phyloP scores from a whole-genome alignment of 2,329 filamentous ascomycete species.

The Teratosphaeria gauchensis region DNA sequence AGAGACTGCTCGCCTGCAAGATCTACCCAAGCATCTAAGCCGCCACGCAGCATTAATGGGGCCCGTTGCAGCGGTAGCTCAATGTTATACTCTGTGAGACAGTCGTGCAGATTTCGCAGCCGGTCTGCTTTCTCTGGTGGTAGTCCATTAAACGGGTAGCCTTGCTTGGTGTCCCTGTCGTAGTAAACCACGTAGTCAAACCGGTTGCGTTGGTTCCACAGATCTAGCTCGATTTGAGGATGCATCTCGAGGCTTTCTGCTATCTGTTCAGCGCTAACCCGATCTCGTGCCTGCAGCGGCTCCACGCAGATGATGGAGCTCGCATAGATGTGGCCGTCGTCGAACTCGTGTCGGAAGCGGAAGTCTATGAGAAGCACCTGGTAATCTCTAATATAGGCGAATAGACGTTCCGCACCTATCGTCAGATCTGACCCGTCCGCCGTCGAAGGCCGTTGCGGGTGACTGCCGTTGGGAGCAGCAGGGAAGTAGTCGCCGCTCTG shows the following conservation, averaged over 20 bases:
- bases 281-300: slow-evolving; percentile 62
- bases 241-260: slow-evolving; percentile 61
- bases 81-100: slow-evolving; percentile 74
- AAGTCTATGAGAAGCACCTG: slow-evolving; percentile 78
- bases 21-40: slow-evolving; percentile 77
- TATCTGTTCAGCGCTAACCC: slow-evolving; percentile 54
- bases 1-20: slow-evolving; percentile 64
- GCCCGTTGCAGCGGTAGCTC: slow-evolving; percentile 61
- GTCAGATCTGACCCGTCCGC: slow-evolving; percentile 46
- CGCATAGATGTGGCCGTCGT: slow-evolving; percentile 80
- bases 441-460: slow-evolving; percentile 31
- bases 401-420: slow-evolving; percentile 62
- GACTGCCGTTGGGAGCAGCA: slow-evolving; percentile 7
- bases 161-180: slow-evolving; percentile 56
- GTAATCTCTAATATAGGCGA: slow-evolving; percentile 58
- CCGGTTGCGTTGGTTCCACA: slow-evolving; percentile 63
- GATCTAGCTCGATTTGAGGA: slow-evolving; percentile 60
- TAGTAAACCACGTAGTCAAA: slow-evolving; percentile 90
- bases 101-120: slow-evolving; percentile 64
- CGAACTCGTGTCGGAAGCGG: slow-evolving; percentile 67
- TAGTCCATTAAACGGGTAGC: slow-evolving; percentile 46
- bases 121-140: not conserved
- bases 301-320: slow-evolving; percentile 84
- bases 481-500: slow-evolving; percentile 35
- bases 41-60: slow-evolving; percentile 72